Percentiles rank a stretch among this genome's conserved stretches.
Conservation (phyloP, 768 basidiomycete genomes). For the Suillus weaverae region DNA sequence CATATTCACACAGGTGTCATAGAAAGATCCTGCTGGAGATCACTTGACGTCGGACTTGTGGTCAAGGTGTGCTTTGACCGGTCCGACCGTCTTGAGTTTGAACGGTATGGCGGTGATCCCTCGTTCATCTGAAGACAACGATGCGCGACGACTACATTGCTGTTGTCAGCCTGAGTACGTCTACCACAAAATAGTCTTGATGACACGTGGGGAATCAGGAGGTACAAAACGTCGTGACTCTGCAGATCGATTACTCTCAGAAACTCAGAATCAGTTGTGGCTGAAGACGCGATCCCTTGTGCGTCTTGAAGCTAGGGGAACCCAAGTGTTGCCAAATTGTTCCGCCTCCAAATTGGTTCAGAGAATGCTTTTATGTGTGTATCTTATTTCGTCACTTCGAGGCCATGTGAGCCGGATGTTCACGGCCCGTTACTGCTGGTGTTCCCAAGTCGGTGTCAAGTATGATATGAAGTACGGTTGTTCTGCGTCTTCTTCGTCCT, state of each 20-base stretch:
- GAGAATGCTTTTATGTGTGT: not conserved
- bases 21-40: not conserved
- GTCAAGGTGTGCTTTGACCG: not conserved
- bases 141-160: not conserved
- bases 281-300: not conserved
- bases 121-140: not conserved
- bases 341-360: not conserved
- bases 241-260: not conserved
- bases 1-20: not conserved
- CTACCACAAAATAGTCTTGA: not conserved
- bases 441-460: not conserved
- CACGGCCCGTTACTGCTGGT: not conserved
- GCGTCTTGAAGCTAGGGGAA: not conserved
- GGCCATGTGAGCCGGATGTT: not conserved
- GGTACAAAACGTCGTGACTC: not conserved
- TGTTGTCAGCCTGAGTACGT: not conserved
- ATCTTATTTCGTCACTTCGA: not conserved
- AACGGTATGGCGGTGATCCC: not conserved
- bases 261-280: not conserved
- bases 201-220: not conserved
- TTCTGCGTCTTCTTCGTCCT: slow-evolving; percentile 2
- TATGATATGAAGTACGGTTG: not conserved
- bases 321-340: not conserved
- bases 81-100: not conserved
- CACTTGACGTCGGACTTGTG: not conserved